These are phyloP conservation scores for Calonectria montana DNA, from an alignment of 2,329 filamentous ascomycete genomes.

Conservation along the genomic window DNA sequence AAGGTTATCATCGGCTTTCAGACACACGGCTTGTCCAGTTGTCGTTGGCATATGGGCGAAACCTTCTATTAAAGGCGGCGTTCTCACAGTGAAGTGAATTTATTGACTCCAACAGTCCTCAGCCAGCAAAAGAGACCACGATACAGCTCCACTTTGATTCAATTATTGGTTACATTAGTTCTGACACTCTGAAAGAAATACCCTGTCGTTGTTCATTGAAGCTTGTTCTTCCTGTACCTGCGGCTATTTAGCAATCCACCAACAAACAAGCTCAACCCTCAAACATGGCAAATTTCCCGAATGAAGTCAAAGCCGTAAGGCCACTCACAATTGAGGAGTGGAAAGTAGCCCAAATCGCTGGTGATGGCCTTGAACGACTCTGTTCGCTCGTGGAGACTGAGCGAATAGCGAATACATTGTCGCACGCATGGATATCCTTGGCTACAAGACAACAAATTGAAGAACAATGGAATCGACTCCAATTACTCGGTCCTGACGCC, in stretches of 20 bases:
- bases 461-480: constrained; percentile 30
- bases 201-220: background rate
- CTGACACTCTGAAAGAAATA: background rate
- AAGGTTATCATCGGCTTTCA: constrained; percentile 2
- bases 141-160: background rate
- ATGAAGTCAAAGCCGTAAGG: background rate
- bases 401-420: constrained; percentile 27
- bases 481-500: constrained; percentile 12
- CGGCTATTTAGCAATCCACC: background rate
- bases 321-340: constrained; percentile 41
- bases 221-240: background rate
- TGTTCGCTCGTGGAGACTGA: constrained; percentile 39
- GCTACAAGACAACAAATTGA: constrained; percentile 43
- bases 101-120: background rate
- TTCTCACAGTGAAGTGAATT: background rate
- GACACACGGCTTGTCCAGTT: background rate
- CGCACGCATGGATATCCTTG: constrained; percentile 47
- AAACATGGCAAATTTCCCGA: background rate
- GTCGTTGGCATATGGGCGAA: background rate
- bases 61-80: background rate
- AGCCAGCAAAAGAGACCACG: background rate
- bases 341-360: constrained; percentile 40
- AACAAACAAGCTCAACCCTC: background rate
- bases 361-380: constrained; percentile 43
- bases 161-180: background rate